These are phyloP conservation scores for Rhodotorula sp. DNA, from an alignment of 1,284 basidiomycete genomes.

Conservation along the genomic window DNA sequence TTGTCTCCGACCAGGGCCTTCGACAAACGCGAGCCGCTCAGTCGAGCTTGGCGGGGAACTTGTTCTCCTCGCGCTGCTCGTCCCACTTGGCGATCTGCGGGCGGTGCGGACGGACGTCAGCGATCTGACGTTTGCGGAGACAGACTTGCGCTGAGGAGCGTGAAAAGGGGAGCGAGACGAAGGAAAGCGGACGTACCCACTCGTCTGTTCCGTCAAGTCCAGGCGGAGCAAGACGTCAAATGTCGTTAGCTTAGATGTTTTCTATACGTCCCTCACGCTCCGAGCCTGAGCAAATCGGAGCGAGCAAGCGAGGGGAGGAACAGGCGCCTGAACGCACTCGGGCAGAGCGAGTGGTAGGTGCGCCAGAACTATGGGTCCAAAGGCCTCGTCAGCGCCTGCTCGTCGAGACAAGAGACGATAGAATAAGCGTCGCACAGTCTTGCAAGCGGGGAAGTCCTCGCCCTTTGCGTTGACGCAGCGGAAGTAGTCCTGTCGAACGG, in stretches of 20 bases:
- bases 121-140: neutral
- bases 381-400: neutral
- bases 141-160: no score
- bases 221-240: neutral
- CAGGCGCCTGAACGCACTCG: slow-evolving; percentile 64
- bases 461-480: slow-evolving; percentile 97
- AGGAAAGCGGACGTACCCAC: slow-evolving; percentile 4
- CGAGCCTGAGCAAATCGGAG: no score
- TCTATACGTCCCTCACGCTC: no score
- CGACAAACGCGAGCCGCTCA: neutral
- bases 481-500: slow-evolving; percentile 67
- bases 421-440: slow-evolving; percentile 54
- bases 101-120: slow-evolving; percentile 43
- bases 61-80: slow-evolving; percentile 85
- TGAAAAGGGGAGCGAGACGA: no score
- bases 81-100: slow-evolving; percentile 77
- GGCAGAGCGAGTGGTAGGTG: slow-evolving; percentile 95
- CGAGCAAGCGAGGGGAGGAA: no score
- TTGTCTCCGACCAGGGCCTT: no score
- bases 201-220: neutral
- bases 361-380: slow-evolving; percentile 70
- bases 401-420: neutral
- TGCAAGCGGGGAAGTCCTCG: slow-evolving; percentile 95
- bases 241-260: no score
- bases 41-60: slow-evolving; percentile 65